Base-by-base conservation (phyloP, 306 rosid genomes). In the Acacia confusa region DNA sequence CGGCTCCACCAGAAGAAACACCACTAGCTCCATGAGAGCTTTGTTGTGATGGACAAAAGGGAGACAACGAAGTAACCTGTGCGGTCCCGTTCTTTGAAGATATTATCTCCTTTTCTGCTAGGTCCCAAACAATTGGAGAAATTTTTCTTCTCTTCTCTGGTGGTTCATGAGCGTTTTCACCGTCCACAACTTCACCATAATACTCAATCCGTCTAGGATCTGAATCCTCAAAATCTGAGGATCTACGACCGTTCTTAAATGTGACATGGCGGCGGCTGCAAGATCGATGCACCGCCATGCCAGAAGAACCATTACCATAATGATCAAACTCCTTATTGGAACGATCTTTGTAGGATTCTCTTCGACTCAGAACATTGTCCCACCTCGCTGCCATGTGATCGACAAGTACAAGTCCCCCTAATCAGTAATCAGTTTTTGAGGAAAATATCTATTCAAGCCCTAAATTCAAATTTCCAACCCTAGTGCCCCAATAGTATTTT, bases 321-420 rank as follows among this genome's bases (percentile, higher is more conserved):
- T 53, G 43, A 75, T 70, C 88, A 80, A 76, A 75, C 41, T 82
- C 89, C 82, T 87, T 78, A 48, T 45, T 47, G 50, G 84, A 86
- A 78, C 71, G 52, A 47, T 66, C 52, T 15, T 67, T 74, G 87
- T 55, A 84, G 64, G 82, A 86, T 12, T 85, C 91, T 71, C 86
- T 84, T 28, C 86, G 89, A 78, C 88, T 81, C 72, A 89, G 80
- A 86, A 87, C 88, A 84, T 86, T 82, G 27, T 83, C 86, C 72
- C 82, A 72, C 79, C 96, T 92, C 91, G 97, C 88, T 88, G 92
- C 94, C 97, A 91, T 93, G 76, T 78, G 89, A 89, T 89, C 85
- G 64, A 85, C 88, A 88, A 89, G 83, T 88, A 89, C 86, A 89
- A 83, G 66, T 81, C 89, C 84, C 83, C 90, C 66, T 75, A 84